phyloP scores from a whole-genome alignment of 495 filamentous ascomycete genomes.

The Diplogelasinospora grovesii region DNA sequence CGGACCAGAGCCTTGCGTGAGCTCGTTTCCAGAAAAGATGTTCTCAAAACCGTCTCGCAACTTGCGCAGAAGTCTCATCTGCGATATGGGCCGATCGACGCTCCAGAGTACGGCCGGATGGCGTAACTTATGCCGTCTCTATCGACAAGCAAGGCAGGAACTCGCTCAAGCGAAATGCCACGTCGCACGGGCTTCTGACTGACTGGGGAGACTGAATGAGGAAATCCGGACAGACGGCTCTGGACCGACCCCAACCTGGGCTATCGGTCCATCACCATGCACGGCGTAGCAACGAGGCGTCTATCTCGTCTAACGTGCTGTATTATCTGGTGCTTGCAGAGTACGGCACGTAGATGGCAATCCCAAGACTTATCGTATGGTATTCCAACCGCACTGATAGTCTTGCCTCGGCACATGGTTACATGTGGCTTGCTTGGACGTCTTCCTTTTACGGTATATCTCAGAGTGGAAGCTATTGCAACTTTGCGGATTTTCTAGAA shows the following conservation, averaged over 20 bases:
- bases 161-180: slow-evolving; percentile 1
- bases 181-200: not conserved
- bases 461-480: not conserved
- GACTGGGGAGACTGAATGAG: slow-evolving; percentile 4
- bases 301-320: not conserved
- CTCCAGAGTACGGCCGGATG: slow-evolving; percentile 1
- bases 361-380: too few relatives aligned
- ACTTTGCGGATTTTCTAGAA: too few relatives aligned
- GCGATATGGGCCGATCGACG: not conserved
- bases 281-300: not conserved
- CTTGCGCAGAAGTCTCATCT: not conserved
- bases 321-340: not conserved
- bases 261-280: not conserved
- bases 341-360: not conserved
- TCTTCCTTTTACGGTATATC: too few relatives aligned
- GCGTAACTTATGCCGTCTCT: slow-evolving; percentile 1
- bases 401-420: too few relatives aligned
- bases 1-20: slow-evolving; percentile 5
- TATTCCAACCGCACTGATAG: too few relatives aligned
- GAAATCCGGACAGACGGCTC: slow-evolving; percentile 8
- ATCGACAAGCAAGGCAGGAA: not conserved
- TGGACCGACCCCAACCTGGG: not conserved
- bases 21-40: not conserved
- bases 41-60: not conserved
- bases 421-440: too few relatives aligned